phyloP scores from a whole-genome alignment of 1,139 yeast genomes.

The Taphrina betulina region DNA sequence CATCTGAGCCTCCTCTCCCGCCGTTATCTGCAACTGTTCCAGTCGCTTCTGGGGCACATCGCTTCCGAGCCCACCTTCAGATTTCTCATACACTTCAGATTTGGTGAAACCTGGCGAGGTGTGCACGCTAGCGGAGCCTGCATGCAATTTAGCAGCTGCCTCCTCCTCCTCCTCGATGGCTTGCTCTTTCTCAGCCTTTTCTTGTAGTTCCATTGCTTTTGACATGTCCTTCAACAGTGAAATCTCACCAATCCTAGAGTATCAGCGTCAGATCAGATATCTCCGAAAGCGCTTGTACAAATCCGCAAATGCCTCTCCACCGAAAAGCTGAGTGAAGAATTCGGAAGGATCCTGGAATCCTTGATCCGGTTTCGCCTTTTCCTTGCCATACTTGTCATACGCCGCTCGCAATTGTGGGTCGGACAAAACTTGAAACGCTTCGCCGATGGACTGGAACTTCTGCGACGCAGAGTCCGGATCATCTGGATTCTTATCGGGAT shows the following conservation, averaged over 20 bases:
- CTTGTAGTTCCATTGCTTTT: constrained; percentile 68
- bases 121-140: neutral
- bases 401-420: constrained; percentile 70
- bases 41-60: neutral
- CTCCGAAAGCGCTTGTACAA: constrained; percentile 46
- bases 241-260: constrained; percentile 71
- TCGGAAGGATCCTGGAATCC: constrained; percentile 66
- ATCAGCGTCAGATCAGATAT: constrained; percentile 26
- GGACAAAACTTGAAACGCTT: constrained; percentile 80
- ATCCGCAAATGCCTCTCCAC: constrained; percentile 86
- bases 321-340: constrained; percentile 80
- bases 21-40: constrained; percentile 34
- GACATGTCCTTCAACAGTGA: constrained; percentile 78
- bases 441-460: constrained; percentile 55
- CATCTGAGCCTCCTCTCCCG: constrained; percentile 33
- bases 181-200: constrained; percentile 78
- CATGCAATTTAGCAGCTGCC: constrained; percentile 42
- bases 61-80: neutral
- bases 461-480: constrained; percentile 40
- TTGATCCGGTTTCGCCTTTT: constrained; percentile 54
- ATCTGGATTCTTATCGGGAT: constrained; percentile 36
- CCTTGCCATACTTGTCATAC: constrained; percentile 84
- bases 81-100: constrained; percentile 1
- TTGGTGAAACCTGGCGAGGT: constrained; percentile 1
- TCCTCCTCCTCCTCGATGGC: constrained; percentile 53